A percentile compares a stretch with the other conserved stretches of the same genome.
These are phyloP conservation scores for Anastatica hierochuntica DNA, from an alignment of 345 rosid species.

Conservation along the genomic window DNA sequence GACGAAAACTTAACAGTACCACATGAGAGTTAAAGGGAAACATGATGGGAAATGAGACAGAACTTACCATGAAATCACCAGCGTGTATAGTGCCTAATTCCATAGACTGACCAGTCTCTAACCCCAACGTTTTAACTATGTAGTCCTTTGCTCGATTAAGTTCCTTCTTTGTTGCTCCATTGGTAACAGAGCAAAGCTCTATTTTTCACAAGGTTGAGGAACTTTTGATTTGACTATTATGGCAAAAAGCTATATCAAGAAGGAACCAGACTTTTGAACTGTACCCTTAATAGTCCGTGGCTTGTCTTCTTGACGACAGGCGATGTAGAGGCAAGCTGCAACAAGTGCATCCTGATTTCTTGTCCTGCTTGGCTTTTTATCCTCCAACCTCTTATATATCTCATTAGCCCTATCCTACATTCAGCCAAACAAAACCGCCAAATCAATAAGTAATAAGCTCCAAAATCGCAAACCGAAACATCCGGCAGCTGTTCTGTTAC, in stretches of 20 bases:
- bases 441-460: not conserved
- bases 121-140: slow-evolving; percentile 88
- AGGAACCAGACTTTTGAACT: slow-evolving; percentile 43
- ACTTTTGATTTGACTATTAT: slow-evolving; percentile 45
- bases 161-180: slow-evolving; percentile 99
- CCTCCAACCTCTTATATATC: slow-evolving; percentile 93
- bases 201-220: slow-evolving; percentile 51
- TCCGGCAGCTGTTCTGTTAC: too few relatives aligned
- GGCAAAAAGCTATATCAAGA: slow-evolving; percentile 42
- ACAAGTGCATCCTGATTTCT: slow-evolving; percentile 97
- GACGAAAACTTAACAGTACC: too few relatives aligned
- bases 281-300: slow-evolving; percentile 99
- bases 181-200: slow-evolving; percentile 99
- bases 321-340: slow-evolving; percentile 98
- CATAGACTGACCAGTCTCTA: slow-evolving; percentile 88
- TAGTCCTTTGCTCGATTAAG: slow-evolving; percentile 98
- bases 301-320: slow-evolving; percentile 97
- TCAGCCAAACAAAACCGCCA: not conserved
- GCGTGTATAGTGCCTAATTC: slow-evolving; percentile 97
- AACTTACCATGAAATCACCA: slow-evolving; percentile 91
- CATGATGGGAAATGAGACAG: not conserved
- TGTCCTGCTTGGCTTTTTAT: slow-evolving; percentile 96
- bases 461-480: not conserved
- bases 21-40: not conserved
- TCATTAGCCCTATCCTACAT: slow-evolving; percentile 96